Conservation (phyloP, 129 eudicot genomes). For the Flaveria sonorensis region DNA sequence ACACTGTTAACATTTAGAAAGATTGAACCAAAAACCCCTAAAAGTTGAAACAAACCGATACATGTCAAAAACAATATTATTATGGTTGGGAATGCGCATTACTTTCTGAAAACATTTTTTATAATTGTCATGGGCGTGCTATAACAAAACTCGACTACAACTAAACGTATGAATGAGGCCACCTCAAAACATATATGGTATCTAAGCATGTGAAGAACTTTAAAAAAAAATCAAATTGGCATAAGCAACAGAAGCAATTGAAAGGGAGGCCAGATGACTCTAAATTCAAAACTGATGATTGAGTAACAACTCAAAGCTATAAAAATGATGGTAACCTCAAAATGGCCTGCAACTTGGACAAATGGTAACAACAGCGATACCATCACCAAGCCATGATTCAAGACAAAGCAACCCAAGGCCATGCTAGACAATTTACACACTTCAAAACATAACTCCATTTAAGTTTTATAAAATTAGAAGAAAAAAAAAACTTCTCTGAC, state of each 20-base stretch:
- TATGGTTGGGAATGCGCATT: no score
- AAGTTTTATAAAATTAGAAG: conserved; percentile 7
- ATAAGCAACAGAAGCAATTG: neutral
- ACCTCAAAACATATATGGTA: no score
- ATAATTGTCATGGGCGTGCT: no score
- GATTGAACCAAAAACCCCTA: no score
- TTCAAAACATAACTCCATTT: conserved; percentile 31
- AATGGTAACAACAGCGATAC: neutral
- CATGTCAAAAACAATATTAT: no score
- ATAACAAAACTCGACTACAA: no score
- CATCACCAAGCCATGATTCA: conserved; percentile 26
- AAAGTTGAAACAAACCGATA: no score
- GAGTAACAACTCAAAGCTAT: conserved; percentile 35
- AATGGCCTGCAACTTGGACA: conserved; percentile 20
- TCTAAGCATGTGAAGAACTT: no score
- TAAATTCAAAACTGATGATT: conserved; percentile 51
- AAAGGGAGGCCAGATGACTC: conserved; percentile 4
- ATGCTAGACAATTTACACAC: conserved; percentile 58
- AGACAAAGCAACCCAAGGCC: conserved; percentile 28
- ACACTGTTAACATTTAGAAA: no score
- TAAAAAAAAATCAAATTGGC: neutral
- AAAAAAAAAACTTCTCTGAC: conserved; percentile 21
- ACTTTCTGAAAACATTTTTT: no score
- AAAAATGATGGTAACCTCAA: conserved; percentile 41
- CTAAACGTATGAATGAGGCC: no score